phyloP scores from a whole-genome alignment of 805 yeast species.

The Yamadazyma nakazawae region DNA sequence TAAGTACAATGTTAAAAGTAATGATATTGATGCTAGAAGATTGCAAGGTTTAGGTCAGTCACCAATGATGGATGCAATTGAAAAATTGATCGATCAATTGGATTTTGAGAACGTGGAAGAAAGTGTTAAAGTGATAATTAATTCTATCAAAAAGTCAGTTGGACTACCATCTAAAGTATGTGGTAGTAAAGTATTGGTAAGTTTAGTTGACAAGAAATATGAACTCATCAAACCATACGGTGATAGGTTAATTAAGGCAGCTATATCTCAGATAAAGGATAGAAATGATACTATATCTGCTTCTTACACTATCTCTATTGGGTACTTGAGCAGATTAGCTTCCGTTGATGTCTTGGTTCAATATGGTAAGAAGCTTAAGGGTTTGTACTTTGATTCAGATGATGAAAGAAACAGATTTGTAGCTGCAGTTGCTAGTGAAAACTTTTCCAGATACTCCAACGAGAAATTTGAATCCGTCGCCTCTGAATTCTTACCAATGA shows the following conservation, averaged over 20 bases:
- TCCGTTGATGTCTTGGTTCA: conserved; percentile 48
- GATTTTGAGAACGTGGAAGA: conserved; percentile 48
- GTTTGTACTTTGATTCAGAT: conserved; percentile 57
- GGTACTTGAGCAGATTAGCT: conserved; percentile 68
- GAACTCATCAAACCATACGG: conserved; percentile 48
- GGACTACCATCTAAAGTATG: conserved; percentile 92
- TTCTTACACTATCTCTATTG: conserved; percentile 78
- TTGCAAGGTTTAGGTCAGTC: conserved; percentile 71
- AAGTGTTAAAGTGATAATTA: conserved; percentile 47
- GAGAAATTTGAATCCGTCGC: conserved; percentile 63
- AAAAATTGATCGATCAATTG: conserved; percentile 57
- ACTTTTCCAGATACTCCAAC: conserved; percentile 64
- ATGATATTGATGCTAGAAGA: conserved; percentile 75
- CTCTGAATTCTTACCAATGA: conserved; percentile 67
- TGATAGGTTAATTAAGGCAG: conserved; percentile 57
- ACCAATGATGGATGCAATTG: conserved; percentile 87
- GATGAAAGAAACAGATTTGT: conserved; percentile 47
- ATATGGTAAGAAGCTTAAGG: conserved; percentile 49
- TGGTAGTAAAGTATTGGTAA: conserved; percentile 69
- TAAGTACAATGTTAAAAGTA: conserved; percentile 70
- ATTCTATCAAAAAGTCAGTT: conserved; percentile 63
- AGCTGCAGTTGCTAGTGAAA: conserved; percentile 60
- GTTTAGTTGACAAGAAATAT: conserved; percentile 55
- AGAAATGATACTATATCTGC: conserved; percentile 68
- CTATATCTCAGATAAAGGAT: conserved; percentile 60